Conservation (phyloP, 805 yeast genomes). For the Cyberlindnera maritima region DNA sequence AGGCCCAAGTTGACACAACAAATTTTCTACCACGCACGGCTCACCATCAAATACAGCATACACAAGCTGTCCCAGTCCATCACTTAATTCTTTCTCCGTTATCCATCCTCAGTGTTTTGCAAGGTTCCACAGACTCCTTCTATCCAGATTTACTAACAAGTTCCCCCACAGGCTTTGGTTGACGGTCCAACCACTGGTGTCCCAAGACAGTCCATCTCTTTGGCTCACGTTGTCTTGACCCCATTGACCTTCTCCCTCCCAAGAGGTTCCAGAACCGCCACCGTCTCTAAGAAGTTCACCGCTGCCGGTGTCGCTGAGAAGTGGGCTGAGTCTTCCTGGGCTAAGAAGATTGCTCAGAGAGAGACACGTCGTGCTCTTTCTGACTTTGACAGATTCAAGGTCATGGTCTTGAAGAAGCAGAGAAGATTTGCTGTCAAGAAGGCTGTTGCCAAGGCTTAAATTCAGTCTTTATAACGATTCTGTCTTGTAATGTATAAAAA, state of each 20-base stretch:
- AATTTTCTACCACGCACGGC: too few species aligned
- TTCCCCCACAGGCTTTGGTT: constrained; percentile 64
- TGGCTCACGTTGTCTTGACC: constrained; percentile 88
- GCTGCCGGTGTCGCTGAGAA: constrained; percentile 84
- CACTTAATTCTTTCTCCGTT: neutral
- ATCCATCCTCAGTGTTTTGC: neutral
- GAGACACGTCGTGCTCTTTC: constrained; percentile 88
- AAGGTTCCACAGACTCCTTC: neutral
- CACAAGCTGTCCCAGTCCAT: too few species aligned
- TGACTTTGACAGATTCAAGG: constrained; percentile 99
- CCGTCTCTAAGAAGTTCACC: constrained; percentile 89
- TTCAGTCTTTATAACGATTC: constrained; percentile 7
- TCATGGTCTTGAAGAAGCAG: constrained; percentile 95
- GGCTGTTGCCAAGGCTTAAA: constrained; percentile 93
- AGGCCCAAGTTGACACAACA: too few species aligned
- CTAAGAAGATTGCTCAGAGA: constrained; percentile 96
- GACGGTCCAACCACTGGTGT: constrained; percentile 93
- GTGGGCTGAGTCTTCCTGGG: constrained; percentile 95
- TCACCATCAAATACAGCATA: too few species aligned
- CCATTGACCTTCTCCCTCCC: constrained; percentile 87
- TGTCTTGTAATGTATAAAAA: constrained; percentile 18
- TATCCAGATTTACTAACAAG: constrained; percentile 27
- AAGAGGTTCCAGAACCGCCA: constrained; percentile 90
- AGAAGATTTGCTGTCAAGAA: constrained; percentile 92
- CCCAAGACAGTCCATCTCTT: constrained; percentile 87